Evolutionary conservation across 352 stramenopile species (phyloP).

Genomic region (Thraustochytrium striatum): DNA sequence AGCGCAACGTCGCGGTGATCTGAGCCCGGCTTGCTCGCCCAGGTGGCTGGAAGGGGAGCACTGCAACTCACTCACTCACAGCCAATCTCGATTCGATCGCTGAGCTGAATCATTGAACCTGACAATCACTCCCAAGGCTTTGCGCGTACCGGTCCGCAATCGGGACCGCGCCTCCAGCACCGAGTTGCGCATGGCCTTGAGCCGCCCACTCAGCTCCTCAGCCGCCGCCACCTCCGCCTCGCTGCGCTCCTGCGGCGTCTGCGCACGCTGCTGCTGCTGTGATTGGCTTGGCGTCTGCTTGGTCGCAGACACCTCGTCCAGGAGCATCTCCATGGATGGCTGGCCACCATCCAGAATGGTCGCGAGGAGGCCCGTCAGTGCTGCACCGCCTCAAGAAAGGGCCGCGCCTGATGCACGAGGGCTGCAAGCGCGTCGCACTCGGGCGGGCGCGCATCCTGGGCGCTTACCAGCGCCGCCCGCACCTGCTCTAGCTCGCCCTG

Average conservation of each 20-base stretch:
- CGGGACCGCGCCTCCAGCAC: constrained; percentile 9
- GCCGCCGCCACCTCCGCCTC: neutral
- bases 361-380: neutral
- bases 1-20: too few relatives aligned
- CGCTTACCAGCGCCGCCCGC: neutral
- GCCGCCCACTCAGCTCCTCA: neutral
- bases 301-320: constrained; percentile 8
- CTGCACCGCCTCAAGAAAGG: neutral
- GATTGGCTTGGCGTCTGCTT: neutral
- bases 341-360: constrained; percentile 20
- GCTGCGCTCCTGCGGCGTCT: neutral
- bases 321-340: constrained; percentile 32
- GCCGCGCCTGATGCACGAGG: neutral
- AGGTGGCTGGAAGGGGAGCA: too few relatives aligned
- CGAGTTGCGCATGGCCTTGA: neutral
- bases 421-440: neutral
- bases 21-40: too few relatives aligned
- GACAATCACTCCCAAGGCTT: constrained; percentile 35
- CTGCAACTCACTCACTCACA: too few relatives aligned
- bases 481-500: neutral
- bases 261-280: neutral
- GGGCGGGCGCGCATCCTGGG: neutral
- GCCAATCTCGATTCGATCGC: too few relatives aligned
- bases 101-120: constrained; percentile 47
- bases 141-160: constrained; percentile 33